phyloP scores from a whole-genome alignment of 805 yeast genomes.

The Wickerhamomyces alni region DNA sequence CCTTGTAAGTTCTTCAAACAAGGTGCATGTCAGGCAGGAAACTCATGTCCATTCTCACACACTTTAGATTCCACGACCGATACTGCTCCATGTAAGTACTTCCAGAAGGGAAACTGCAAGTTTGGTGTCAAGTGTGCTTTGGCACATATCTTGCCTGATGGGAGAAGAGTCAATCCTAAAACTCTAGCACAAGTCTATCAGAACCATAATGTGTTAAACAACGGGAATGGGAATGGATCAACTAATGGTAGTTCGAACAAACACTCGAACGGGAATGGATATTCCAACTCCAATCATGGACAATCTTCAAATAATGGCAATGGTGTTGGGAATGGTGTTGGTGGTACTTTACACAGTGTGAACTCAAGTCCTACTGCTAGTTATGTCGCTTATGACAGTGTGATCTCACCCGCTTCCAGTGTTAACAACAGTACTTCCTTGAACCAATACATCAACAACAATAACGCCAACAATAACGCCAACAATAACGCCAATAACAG shows the following conservation, averaged over 20 bases:
- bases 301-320: neutral
- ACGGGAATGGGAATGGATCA: neutral
- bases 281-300: slow-evolving; percentile 1
- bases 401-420: neutral
- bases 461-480: too few relatives aligned
- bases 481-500: too few relatives aligned
- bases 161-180: slow-evolving; percentile 65
- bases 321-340: neutral
- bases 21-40: slow-evolving; percentile 94
- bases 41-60: slow-evolving; percentile 88
- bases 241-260: neutral
- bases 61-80: slow-evolving; percentile 43
- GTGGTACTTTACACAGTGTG: neutral
- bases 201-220: slow-evolving; percentile 10
- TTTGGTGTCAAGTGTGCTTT: slow-evolving; percentile 93
- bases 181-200: slow-evolving; percentile 28
- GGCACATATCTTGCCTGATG: slow-evolving; percentile 87
- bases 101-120: slow-evolving; percentile 94
- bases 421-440: neutral
- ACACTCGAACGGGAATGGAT: slow-evolving; percentile 1
- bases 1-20: slow-evolving; percentile 93
- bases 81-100: slow-evolving; percentile 78
- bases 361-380: neutral
- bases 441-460: neutral
- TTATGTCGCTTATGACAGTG: neutral